These are phyloP conservation scores for Populus hybrid DNA, from an alignment of 441 rosid species.

Conservation along the genomic window DNA sequence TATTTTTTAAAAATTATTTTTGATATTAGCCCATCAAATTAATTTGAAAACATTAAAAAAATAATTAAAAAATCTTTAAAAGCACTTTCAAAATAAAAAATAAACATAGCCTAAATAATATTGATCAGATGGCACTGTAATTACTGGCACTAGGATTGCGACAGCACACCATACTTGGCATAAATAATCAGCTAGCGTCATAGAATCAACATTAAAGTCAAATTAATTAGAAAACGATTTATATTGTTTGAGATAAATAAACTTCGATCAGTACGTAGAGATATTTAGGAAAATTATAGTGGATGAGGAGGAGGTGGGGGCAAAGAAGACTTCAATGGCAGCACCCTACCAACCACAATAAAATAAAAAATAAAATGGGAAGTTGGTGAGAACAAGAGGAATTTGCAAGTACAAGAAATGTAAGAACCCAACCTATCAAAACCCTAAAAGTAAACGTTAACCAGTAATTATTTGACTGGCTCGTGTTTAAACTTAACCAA, in stretches of 20 bases:
- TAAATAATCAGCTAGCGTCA: neutral
- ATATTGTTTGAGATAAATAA: neutral
- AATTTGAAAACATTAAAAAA: too few relatives aligned
- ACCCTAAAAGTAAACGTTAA: too few relatives aligned
- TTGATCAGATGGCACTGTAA: too few relatives aligned
- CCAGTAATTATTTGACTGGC: too few relatives aligned
- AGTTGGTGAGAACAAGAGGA: neutral
- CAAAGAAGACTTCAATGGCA: neutral
- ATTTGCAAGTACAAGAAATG: neutral
- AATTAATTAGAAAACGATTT: neutral
- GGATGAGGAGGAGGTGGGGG: neutral
- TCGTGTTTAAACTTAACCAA: too few relatives aligned
- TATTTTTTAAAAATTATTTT: too few relatives aligned
- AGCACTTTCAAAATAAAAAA: too few relatives aligned
- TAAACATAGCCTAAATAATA: too few relatives aligned
- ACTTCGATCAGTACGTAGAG: neutral
- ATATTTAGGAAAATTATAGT: neutral
- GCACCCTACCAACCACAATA: conserved; percentile 23
- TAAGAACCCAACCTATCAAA: neutral
- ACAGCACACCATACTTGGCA: too few relatives aligned
- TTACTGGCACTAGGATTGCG: too few relatives aligned
- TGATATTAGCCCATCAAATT: too few relatives aligned
- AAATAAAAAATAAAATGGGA: neutral
- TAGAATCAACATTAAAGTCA: neutral
- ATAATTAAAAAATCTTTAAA: too few relatives aligned